Evolutionary conservation across 2,329 filamentous ascomycete species (phyloP).

Genomic region (Ceratocystis huliohia): DNA sequence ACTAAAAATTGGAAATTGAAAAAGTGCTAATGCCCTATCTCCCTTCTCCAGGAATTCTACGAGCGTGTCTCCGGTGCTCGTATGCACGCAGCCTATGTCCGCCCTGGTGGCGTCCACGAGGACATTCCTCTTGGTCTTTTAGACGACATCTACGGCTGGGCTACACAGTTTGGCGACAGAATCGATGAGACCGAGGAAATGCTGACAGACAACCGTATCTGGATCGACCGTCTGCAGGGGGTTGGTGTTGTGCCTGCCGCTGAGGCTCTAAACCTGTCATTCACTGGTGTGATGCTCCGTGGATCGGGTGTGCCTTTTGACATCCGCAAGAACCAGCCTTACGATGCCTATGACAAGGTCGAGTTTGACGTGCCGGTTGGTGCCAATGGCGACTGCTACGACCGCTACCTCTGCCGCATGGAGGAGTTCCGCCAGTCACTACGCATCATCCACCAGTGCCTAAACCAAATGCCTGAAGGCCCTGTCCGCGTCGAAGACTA

Average conservation of each 20-base stretch:
- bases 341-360: conserved; percentile 94
- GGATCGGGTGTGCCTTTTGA: conserved; percentile 95
- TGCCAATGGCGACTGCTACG: conserved; percentile 96
- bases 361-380: conserved; percentile 97
- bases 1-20: too few species aligned
- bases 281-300: conserved; percentile 94
- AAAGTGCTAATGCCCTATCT: background rate
- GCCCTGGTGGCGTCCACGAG: conserved; percentile 90
- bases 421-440: conserved; percentile 98
- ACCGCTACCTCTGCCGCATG: conserved; percentile 98
- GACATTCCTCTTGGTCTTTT: conserved; percentile 87
- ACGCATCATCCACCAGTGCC: conserved; percentile 94
- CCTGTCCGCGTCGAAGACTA: conserved; percentile 96
- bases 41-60: conserved; percentile 76
- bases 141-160: conserved; percentile 99
- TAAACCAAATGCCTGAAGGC: conserved; percentile 96
- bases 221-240: conserved; percentile 84
- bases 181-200: conserved; percentile 98
- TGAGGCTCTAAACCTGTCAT: conserved; percentile 94
- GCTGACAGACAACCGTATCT: conserved; percentile 98
- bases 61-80: conserved; percentile 97
- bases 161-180: conserved; percentile 94
- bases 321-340: conserved; percentile 89
- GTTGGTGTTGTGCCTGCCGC: conserved; percentile 82
- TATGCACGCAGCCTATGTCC: conserved; percentile 92